phyloP scores from a whole-genome alignment of 106 monocot species.

The Vanilla planifolia region DNA sequence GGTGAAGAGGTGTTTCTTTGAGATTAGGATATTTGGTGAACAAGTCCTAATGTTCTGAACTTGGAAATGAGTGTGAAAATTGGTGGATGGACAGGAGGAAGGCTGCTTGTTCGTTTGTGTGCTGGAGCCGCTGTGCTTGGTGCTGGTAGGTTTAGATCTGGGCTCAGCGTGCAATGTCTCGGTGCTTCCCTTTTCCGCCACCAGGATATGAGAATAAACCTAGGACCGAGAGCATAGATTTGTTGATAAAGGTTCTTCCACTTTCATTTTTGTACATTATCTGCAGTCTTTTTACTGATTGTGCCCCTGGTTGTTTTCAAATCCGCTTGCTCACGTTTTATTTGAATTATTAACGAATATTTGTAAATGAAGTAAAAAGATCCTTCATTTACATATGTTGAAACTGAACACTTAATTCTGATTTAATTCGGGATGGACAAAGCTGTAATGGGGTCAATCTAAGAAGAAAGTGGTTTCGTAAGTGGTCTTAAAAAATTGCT shows the following conservation, averaged over 20 bases:
- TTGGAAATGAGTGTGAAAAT: conserved; percentile 42
- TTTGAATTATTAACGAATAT: background rate
- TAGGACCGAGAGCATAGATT: conserved; percentile 29
- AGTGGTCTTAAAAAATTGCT: too few relatives aligned
- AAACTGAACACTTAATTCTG: too few relatives aligned
- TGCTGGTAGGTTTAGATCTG: conserved; percentile 16
- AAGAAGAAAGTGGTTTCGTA: too few relatives aligned
- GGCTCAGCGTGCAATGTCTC: conserved; percentile 55
- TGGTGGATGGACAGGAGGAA: conserved; percentile 37
- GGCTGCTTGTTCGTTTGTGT: conserved; percentile 12
- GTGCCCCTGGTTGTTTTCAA: background rate
- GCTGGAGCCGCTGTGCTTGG: conserved; percentile 31
- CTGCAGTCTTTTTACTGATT: background rate
- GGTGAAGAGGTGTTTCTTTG: background rate
- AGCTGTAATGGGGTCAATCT: too few relatives aligned
- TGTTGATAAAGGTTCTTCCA: conserved; percentile 50
- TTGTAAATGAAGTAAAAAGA: background rate
- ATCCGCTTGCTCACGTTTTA: background rate
- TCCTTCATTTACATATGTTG: background rate
- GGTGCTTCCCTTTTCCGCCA: conserved; percentile 88
- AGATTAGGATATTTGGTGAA: background rate
- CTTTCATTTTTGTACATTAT: background rate
- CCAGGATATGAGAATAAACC: conserved; percentile 62
- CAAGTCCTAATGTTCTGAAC: conserved; percentile 23
- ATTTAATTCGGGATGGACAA: too few relatives aligned